These are phyloP conservation scores for Colletotrichum sp. DNA, from an alignment of 2,329 filamentous ascomycete genomes.

Conservation along the genomic window DNA sequence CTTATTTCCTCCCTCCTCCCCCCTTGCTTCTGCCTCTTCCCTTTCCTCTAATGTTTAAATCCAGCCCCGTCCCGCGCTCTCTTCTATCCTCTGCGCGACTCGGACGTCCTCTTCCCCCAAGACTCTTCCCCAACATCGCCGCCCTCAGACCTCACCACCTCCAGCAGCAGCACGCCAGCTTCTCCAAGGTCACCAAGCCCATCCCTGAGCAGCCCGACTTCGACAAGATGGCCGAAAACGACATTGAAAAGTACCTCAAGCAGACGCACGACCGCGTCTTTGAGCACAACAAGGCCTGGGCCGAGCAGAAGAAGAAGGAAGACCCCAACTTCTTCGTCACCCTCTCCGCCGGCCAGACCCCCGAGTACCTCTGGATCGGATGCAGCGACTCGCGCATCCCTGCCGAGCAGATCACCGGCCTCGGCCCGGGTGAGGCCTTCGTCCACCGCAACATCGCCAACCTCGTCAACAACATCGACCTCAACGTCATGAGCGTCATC, in stretches of 20 bases:
- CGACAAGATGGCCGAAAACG: conserved; percentile 20
- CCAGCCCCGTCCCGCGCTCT: background rate
- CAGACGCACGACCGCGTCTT: conserved; percentile 72
- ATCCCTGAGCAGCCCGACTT: background rate
- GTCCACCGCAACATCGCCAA: conserved; percentile 97
- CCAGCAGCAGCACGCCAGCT: background rate
- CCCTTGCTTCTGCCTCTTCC: background rate
- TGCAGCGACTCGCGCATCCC: conserved; percentile 91
- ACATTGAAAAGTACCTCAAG: conserved; percentile 53
- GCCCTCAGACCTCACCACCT: background rate
- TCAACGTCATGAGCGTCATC: conserved; percentile 82
- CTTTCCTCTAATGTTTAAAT: conserved; percentile 12
- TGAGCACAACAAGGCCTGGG: conserved; percentile 72
- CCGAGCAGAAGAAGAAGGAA: conserved; percentile 57
- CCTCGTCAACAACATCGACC: conserved; percentile 78
- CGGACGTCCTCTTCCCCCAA: background rate
- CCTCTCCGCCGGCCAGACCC: conserved; percentile 67
- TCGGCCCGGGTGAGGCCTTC: conserved; percentile 89
- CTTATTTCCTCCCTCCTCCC: background rate
- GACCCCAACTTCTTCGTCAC: conserved; percentile 71
- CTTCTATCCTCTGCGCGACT: conserved; percentile 2
- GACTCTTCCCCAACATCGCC: background rate
- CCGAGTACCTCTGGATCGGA: conserved; percentile 85
- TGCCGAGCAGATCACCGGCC: conserved; percentile 84
- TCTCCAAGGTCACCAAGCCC: background rate